Evolutionary conservation across 176 grass and related monocot genomes (phyloP), one percentile per base, ranked within the genome.

Genomic region (Phragmites australis): DNA sequence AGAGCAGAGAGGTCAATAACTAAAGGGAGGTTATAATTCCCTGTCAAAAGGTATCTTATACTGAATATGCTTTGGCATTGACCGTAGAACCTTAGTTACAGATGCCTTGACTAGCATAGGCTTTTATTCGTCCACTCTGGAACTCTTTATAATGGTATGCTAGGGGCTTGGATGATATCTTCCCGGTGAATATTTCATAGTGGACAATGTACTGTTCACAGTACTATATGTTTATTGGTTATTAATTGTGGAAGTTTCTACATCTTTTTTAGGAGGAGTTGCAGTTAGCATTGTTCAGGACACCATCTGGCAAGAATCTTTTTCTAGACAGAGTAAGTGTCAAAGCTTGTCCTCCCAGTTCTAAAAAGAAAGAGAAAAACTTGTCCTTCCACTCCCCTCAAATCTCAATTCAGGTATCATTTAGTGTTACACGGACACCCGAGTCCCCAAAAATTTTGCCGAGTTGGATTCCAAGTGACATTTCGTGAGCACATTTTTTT

Each of bases 321-420:
- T 88, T 78, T 70, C 58, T 83, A 64, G 80, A 88, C 56, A 70
- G 80, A 63, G 86, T 88, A 78, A 82, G 76, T 80, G 76, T 21
- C 30, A 65, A 56, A 45, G 23, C 27, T 65, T 80, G 31, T 19
- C 26, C 29, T 53, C 25, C 17, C 4, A 13, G 23, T 76, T 61
- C 5, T 46, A 5, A 6, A 45, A 46, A 3, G 44, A 6, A 21
- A 21, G 21, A 27, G 68, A 6, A 72, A 59, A n/a, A n/a, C n/a
- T n/a, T n/a, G n/a, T n/a, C n/a, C n/a, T n/a, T n/a, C n/a, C n/a
- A n/a, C n/a, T n/a, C n/a, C n/a, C n/a, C n/a, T n/a, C n/a, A n/a
- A n/a, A n/a, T n/a, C n/a, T n/a, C n/a, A n/a, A n/a, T n/a, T n/a
- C n/a, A n/a, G n/a, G n/a, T n/a, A n/a, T n/a, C n/a, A n/a, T n/a